These are phyloP conservation scores for Puccinia hordei DNA, from an alignment of 1,284 basidiomycete genomes.

Conservation along the genomic window DNA sequence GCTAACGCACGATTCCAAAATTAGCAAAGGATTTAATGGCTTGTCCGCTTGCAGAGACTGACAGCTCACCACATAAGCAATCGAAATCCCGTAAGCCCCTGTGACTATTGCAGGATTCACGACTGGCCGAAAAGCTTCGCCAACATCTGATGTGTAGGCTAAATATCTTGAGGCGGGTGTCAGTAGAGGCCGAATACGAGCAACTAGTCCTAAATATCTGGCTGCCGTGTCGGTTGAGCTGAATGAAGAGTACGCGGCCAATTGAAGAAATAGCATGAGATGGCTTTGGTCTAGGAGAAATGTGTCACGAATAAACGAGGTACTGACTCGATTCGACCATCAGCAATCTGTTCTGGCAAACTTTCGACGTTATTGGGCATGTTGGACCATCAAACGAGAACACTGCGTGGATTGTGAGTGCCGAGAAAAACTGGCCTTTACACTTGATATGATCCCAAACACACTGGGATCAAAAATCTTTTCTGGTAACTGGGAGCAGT, in stretches of 20 bases:
- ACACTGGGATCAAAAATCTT: too few species aligned
- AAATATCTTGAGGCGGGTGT: slow-evolving; percentile 29
- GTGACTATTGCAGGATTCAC: slow-evolving; percentile 56
- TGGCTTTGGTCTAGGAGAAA: background rate
- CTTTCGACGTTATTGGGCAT: slow-evolving; percentile 8
- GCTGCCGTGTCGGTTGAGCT: slow-evolving; percentile 24
- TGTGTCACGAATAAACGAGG: too few species aligned
- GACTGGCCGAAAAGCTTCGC: slow-evolving; percentile 59
- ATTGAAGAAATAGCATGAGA: background rate
- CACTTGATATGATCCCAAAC: too few species aligned
- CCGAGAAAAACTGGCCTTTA: too few species aligned
- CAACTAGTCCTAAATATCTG: slow-evolving; percentile 30
- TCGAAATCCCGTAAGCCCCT: slow-evolving; percentile 57
- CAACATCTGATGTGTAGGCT: slow-evolving; percentile 58
- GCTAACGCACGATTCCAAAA: background rate
- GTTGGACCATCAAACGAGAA: background rate
- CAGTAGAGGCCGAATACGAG: slow-evolving; percentile 27
- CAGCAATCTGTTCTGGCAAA: slow-evolving; percentile 11
- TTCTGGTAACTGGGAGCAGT: too few species aligned
- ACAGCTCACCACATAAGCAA: slow-evolving; percentile 56
- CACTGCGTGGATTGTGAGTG: too few species aligned
- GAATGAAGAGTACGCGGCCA: background rate
- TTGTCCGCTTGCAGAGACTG: background rate
- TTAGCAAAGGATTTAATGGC: background rate
- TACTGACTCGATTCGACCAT: slow-evolving; percentile 34